phyloP scores from a whole-genome alignment of 805 yeast species.

The Brettanomyces naardenensis region DNA sequence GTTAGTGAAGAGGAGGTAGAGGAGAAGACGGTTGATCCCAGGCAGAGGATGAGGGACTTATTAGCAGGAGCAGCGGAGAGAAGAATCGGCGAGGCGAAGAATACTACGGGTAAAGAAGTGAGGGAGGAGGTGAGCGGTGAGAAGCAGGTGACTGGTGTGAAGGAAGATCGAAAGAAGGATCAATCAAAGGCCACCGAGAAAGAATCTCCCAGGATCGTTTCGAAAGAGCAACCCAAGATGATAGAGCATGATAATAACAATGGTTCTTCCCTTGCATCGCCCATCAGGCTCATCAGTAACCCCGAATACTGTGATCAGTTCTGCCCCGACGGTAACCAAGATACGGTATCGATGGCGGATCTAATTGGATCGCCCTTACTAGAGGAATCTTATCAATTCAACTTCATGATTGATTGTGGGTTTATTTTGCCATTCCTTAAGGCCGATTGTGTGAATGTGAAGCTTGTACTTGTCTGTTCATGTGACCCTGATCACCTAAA shows the following conservation, averaged over 20 bases:
- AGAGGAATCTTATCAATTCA: constrained; percentile 24
- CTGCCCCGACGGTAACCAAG: constrained; percentile 16
- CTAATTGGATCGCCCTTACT: constrained; percentile 19
- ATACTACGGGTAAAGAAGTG: neutral
- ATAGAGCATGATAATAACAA: no score
- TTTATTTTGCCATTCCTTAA: constrained; percentile 17
- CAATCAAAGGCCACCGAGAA: no score
- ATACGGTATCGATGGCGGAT: constrained; percentile 21
- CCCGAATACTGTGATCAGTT: constrained; percentile 15
- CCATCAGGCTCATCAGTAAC: constrained; percentile 20
- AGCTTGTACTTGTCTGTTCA: constrained; percentile 19
- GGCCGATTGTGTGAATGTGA: constrained; percentile 15
- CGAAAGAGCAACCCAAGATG: no score
- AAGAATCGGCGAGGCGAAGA: constrained; percentile 7
- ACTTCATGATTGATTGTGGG: constrained; percentile 23
- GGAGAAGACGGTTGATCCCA: neutral
- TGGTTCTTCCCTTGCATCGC: no score
- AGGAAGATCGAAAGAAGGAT: no score
- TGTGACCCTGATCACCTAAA: constrained; percentile 27
- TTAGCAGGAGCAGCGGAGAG: constrained; percentile 19
- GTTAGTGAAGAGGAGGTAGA: neutral
- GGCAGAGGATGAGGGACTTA: constrained; percentile 11
- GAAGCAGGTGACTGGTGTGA: no score
- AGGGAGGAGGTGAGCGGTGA: neutral
- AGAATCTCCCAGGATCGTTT: no score